These are phyloP conservation scores for Curvularia sp. DNA, from an alignment of 2,329 filamentous ascomycete genomes.

Conservation along the genomic window DNA sequence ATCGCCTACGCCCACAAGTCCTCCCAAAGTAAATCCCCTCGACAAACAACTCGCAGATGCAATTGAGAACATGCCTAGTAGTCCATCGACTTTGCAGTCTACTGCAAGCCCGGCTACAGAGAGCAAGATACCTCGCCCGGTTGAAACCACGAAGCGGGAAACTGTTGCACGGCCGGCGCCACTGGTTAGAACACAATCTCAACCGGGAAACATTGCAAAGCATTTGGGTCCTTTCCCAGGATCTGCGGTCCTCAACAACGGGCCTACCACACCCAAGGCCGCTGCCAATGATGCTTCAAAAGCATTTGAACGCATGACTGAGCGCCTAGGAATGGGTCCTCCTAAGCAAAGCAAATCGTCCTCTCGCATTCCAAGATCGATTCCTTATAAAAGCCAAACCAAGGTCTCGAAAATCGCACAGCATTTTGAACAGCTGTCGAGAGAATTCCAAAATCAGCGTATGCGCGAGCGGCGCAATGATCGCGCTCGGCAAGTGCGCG, in stretches of 20 bases:
- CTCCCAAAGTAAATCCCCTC: conserved; percentile 44
- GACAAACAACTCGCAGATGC: conserved; percentile 44
- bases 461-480: conserved; percentile 84
- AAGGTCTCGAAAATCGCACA: conserved; percentile 91
- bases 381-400: conserved; percentile 69
- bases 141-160: conserved; percentile 46
- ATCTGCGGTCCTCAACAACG: conserved; percentile 27
- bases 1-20: conserved; percentile 41
- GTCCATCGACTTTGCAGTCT: conserved; percentile 30
- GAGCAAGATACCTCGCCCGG: conserved; percentile 50
- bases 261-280: conserved; percentile 32
- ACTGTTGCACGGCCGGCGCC: conserved; percentile 32
- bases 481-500: conserved; percentile 76
- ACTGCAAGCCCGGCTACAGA: conserved; percentile 31
- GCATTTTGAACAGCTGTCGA: conserved; percentile 95
- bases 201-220: conserved; percentile 43
- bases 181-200: conserved; percentile 46
- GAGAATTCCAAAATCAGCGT: conserved; percentile 95
- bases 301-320: conserved; percentile 72
- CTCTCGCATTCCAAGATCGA: conserved; percentile 83
- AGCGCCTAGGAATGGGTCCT: conserved; percentile 65
- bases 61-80: conserved; percentile 45
- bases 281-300: conserved; percentile 49
- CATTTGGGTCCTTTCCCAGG: conserved; percentile 24
- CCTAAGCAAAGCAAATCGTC: conserved; percentile 65